Evolutionary conservation across 2,329 filamentous ascomycete genomes (phyloP), one percentile per base, ranked within the genome.

Genomic region (Beauveria rudraprayagi): DNA sequence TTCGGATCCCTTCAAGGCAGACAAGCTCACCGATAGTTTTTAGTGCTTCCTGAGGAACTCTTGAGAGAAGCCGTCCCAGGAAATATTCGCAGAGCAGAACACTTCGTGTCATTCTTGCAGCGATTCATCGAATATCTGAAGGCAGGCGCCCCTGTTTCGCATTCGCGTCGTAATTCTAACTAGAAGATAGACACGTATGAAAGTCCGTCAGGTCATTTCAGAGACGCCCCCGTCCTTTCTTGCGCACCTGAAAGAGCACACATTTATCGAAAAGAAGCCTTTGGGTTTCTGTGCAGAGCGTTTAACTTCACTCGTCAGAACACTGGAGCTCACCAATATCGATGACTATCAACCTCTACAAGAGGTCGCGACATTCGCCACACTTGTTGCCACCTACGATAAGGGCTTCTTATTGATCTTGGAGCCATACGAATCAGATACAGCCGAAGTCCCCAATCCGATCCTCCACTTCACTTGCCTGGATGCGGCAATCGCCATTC

Each of bases 111-210:
- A 1, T 99, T 99, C 72, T 76, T 99, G 61, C 96, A 96, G 72
- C 84, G 94, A 63, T 99, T 99, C 71, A 94, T 99, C 66, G 95
- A 99, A 73, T 99, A 99, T 69, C 81, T 99, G 56, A 97, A 92
- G 78, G 83, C 44, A 64, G n/a, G 30, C 62, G 6, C 9, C 6
- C 16, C 17, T 4, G 5, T 28, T 8, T 30, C 16, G 8, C 14
- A n/a, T 30, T 16, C 26, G 11, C 34, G 22, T 8, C 19, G 14
- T 22, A 58, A 22, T 19, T 11, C 57, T 60, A 37, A 60, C 16
- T 14, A 19, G 14, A 53, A 22, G 10, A n/a, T 16, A 92, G 81
- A 97, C 93, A 2, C 86, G 95, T 62, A 97, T 99, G 94, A 97
- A 96, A 79, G 92, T 97, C 16, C 86, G 94, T 5, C 92, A 97